Evolutionary conservation across 306 rosid genomes (phyloP), one percentile per base, ranked within the genome.

Genomic region (Lithocarpus polystachyus): DNA sequence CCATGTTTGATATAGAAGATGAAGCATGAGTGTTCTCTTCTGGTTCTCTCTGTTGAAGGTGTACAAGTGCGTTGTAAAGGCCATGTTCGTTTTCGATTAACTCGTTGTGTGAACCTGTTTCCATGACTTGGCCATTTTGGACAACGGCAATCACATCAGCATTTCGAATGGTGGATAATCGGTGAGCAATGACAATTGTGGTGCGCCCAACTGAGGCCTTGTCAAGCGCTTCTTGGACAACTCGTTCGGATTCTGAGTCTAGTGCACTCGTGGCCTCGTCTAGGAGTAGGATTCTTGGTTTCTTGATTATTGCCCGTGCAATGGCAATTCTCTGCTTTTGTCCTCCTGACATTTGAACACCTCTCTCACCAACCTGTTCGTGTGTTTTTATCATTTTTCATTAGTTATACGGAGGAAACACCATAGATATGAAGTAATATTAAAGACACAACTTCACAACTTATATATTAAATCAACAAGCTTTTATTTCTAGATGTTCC

Each of bases 191-290:
- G 81, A 92, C 73, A 26, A 91, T 88, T 29, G 99, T 92, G 73
- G 99, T 95, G 9, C 97, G 92, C 2, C 95, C 97, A 0, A 95
- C 84, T 0, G 94, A 76, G 0, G 94, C 98, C 56, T 90, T 91
- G 82, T 92, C 97, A 0, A 95, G 82, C 10, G 99, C 99, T 85
- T 91, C 89, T 89, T 95, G 99, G 23, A 95, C 99, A 0, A 92
- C 76, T 3, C 96, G 75, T 77, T 95, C 98, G 0, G 97, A 95
- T 75, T 95, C 96, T 0, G 96, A 86, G 79, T 95, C 99, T 3
- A 95, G 73, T 5, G 98, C 99, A 37, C 99, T 94, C 0, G 99
- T 94, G 17, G 99, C 99, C 75, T 94, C 99, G 40, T 94, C 99
- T 0, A 94, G 70, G 4, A 94, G 86, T 3, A 94, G 90, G 52